Base-by-base conservation (phyloP, 192 early-diverging fungal species). In the Entomortierella parvispora region DNA sequence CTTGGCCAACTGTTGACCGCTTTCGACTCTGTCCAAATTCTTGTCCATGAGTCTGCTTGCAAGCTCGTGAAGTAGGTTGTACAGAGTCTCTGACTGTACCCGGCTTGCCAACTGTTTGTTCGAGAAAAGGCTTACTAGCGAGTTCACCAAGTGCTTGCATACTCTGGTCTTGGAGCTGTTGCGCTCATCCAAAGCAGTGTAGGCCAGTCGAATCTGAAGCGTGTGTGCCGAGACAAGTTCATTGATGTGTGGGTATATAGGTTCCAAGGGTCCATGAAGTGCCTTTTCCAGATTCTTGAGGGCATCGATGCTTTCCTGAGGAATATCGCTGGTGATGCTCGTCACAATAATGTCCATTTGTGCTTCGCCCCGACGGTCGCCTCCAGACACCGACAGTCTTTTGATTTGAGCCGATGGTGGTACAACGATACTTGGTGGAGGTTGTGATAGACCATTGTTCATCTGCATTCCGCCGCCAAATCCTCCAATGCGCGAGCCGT, bases 31-130 rank as follows among this genome's bases (percentile, higher is more conserved):
- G 25, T 89, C 82, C 47, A 97, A 81, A 44, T 80, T 76, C 18
- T 93, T 92, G 71, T 99, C 95, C 29, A 95, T 78, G 42, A 98
- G 65, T 4, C 96, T 84, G 56, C 84, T 81, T 7, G 97, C 86
- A 29, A 98, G 80, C 71, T 97, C 94, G 32, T 90, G 83, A 4
- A 97, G 67, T 34, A 94, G 79, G 42, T 82, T 85, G 49, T 90
- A 84, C 15, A 99, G 64, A 0, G 91, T 58, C 15, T 90, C 86
- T 26, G 85, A 85, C 6, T 84, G 83, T 7, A 94, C 90, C 29
- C 80, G 80, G 32, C 64, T 60, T 1, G 96, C 93, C 47, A 96
- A 75, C 15, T 88, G 80, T 20, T 85, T 78, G 63, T 89, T 88
- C 3, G 84, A 80, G 66, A 98, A 99, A 26, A 97, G 68, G 14